Percentiles rank a stretch among this genome's conserved stretches.
Conservation (phyloP, 345 rosid genomes). For the Streptanthus diversifolius region DNA sequence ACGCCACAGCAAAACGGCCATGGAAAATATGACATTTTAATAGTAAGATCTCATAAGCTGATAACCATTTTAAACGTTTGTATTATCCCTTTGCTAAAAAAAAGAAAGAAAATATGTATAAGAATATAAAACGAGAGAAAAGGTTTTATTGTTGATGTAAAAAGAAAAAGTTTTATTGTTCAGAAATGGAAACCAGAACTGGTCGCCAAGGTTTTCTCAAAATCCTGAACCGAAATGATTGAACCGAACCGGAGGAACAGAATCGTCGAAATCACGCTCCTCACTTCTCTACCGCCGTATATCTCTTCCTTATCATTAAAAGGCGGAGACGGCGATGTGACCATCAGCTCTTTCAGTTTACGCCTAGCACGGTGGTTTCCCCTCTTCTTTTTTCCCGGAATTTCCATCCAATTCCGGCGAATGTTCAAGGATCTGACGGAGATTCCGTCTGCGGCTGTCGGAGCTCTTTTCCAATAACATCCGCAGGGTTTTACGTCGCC, state of each 20-base stretch:
- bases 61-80: not conserved
- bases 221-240: conserved; percentile 30
- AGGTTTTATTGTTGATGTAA: not conserved
- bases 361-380: conserved; percentile 20
- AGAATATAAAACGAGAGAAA: not conserved
- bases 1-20: not conserved
- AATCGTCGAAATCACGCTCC: conserved; percentile 15
- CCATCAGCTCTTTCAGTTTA: conserved; percentile 27
- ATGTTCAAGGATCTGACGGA: conserved; percentile 34
- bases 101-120: not conserved
- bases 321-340: conserved; percentile 32
- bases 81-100: too few relatives aligned
- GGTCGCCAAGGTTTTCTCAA: conserved; percentile 38
- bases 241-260: conserved; percentile 22
- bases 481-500: conserved; percentile 35
- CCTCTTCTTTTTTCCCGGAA: conserved; percentile 25
- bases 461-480: conserved; percentile 33
- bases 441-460: conserved; percentile 24
- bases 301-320: not conserved
- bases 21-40: not conserved
- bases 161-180: conserved; percentile 1
- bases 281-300: conserved; percentile 1
- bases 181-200: conserved; percentile 31
- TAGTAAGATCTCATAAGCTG: not conserved
- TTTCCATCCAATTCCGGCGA: conserved; percentile 24